Conservation (phyloP, 1,284 basidiomycete genomes). For the Moniliophthora roreri region DNA sequence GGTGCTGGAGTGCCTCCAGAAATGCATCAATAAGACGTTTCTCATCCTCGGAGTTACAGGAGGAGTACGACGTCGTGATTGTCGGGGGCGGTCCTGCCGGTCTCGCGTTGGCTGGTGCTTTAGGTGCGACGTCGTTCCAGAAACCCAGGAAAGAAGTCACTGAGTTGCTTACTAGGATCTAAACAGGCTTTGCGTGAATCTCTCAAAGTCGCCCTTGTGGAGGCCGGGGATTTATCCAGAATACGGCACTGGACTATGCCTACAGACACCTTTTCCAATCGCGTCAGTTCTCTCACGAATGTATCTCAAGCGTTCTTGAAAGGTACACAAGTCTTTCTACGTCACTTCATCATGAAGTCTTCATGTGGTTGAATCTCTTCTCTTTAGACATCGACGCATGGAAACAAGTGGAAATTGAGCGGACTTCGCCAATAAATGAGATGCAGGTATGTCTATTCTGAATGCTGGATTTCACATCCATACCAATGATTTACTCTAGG, state of each 20-base stretch:
- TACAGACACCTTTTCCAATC: slow-evolving; percentile 73
- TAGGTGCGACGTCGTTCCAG: slow-evolving; percentile 53
- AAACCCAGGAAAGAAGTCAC: neutral
- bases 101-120: slow-evolving; percentile 84
- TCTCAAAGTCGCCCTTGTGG: slow-evolving; percentile 71
- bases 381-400: slow-evolving; percentile 80
- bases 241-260: slow-evolving; percentile 67
- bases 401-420: slow-evolving; percentile 69
- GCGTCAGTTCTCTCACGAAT: slow-evolving; percentile 88
- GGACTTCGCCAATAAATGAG: slow-evolving; percentile 76
- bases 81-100: slow-evolving; percentile 95
- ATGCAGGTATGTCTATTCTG: slow-evolving; percentile 65
- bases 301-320: slow-evolving; percentile 77
- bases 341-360: neutral
- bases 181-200: slow-evolving; percentile 47
- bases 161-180: slow-evolving; percentile 43
- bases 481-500: slow-evolving; percentile 40
- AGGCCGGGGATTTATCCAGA: slow-evolving; percentile 75
- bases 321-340: too few species aligned
- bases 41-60: slow-evolving; percentile 20
- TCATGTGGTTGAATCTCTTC: slow-evolving; percentile 4
- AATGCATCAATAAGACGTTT: too few species aligned
- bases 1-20: too few species aligned
- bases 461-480: neutral
- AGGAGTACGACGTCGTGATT: slow-evolving; percentile 84